phyloP scores from a whole-genome alignment of 2,329 filamentous ascomycete species.

The Pseudopithomyces maydicus region DNA sequence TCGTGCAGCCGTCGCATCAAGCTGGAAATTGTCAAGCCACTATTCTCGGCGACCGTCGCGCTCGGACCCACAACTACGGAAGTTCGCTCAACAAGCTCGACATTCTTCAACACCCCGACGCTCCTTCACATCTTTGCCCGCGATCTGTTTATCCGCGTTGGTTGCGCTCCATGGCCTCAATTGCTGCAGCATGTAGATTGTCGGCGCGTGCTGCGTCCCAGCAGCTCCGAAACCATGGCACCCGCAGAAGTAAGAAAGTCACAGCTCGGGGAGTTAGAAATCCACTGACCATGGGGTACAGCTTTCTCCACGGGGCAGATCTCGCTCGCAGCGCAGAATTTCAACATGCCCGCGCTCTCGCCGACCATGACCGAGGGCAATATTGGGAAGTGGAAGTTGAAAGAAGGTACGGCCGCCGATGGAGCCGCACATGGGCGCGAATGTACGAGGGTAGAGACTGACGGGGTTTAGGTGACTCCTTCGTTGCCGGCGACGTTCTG shows the following conservation, averaged over 20 bases:
- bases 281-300: slow-evolving; percentile 43
- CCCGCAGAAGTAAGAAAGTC: slow-evolving; percentile 62
- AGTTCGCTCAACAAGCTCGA: slow-evolving; percentile 39
- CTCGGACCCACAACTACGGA: slow-evolving; percentile 17
- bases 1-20: slow-evolving; percentile 5
- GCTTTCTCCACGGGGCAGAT: slow-evolving; percentile 68
- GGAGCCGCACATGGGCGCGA: slow-evolving; percentile 3
- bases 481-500: slow-evolving; percentile 81
- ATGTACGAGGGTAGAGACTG: slow-evolving; percentile 14
- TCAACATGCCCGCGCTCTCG: slow-evolving; percentile 88
- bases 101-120: slow-evolving; percentile 30
- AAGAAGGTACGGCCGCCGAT: slow-evolving; percentile 64
- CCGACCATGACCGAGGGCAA: slow-evolving; percentile 95
- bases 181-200: slow-evolving; percentile 67
- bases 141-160: slow-evolving; percentile 23
- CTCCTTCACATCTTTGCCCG: slow-evolving; percentile 15
- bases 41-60: slow-evolving; percentile 7
- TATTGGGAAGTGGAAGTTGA: slow-evolving; percentile 83
- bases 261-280: slow-evolving; percentile 14
- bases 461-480: slow-evolving; percentile 65
- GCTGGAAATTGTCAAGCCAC: slow-evolving; percentile 10
- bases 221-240: slow-evolving; percentile 58
- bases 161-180: slow-evolving; percentile 64
- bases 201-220: slow-evolving; percentile 65
- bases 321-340: slow-evolving; percentile 77